Evolutionary conservation across 169 alveolate species (phyloP).

Genomic region (Plasmodium cynomolgi): DNA sequence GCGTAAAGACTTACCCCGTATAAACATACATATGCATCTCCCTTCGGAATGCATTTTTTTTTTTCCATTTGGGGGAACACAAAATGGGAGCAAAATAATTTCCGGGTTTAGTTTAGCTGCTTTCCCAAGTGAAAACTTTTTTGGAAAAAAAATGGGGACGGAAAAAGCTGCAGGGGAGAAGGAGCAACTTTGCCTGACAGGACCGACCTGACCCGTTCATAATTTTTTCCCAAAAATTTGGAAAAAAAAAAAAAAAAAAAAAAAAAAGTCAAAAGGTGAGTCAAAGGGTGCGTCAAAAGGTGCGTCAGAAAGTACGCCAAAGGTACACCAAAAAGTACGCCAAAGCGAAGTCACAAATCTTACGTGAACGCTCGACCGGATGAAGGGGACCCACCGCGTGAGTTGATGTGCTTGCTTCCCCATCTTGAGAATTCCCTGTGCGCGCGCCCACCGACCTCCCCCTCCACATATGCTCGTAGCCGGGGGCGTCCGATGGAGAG

Average conservation of each 20-base stretch:
- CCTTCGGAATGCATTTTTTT: background rate
- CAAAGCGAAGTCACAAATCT: background rate
- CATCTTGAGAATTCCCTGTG: background rate
- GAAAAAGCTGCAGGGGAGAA: background rate
- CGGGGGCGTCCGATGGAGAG: constrained; percentile 13
- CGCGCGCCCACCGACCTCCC: background rate
- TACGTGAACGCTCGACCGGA: background rate
- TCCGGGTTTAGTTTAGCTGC: background rate
- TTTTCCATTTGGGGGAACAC: background rate
- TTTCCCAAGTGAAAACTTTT: background rate
- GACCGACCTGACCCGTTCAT: background rate
- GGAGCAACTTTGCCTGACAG: background rate
- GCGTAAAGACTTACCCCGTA: background rate
- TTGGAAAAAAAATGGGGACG: background rate
- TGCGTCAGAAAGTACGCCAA: background rate
- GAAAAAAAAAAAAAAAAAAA: no score
- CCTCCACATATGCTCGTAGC: background rate
- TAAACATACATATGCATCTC: background rate
- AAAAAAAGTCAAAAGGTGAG: background rate
- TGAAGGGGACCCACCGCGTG: background rate
- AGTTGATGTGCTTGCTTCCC: background rate
- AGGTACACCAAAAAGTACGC: no score
- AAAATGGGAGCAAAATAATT: background rate
- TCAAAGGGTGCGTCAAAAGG: background rate
- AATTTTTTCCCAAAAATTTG: background rate